Percentiles rank a stretch among this genome's conserved stretches.
Evolutionary conservation across 2,329 filamentous ascomycete species (phyloP).

Genomic region (Trichoderma breve): DNA sequence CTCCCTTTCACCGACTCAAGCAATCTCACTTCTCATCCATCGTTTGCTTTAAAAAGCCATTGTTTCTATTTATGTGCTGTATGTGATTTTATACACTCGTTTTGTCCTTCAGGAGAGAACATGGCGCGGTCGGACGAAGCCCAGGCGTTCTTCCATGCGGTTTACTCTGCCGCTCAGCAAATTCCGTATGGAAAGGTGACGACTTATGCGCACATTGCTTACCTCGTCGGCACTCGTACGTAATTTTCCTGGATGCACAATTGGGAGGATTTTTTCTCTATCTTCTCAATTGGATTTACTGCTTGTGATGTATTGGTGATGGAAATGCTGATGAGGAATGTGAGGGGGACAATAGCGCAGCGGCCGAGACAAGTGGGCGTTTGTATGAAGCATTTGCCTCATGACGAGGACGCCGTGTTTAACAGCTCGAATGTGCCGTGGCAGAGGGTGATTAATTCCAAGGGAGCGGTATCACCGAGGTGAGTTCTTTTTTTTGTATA

Average conservation of each 20-base stretch:
- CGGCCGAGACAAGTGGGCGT: constrained; percentile 82
- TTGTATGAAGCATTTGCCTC: constrained; percentile 81
- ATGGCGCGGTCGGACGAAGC: constrained; percentile 73
- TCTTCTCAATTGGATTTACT: background rate
- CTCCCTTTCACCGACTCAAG: background rate
- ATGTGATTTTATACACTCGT: background rate
- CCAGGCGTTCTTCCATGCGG: constrained; percentile 68
- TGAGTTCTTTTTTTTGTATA: constrained; percentile 33
- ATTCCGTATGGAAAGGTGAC: constrained; percentile 83
- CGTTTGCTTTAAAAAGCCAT: background rate
- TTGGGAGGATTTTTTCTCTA: no score
- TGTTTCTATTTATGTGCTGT: background rate
- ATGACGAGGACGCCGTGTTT: constrained; percentile 52
- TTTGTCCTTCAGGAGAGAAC: background rate
- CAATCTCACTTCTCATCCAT: background rate
- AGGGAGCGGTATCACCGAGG: constrained; percentile 83
- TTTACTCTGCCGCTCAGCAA: constrained; percentile 82
- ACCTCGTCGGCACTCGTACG: constrained; percentile 69
- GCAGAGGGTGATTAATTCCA: constrained; percentile 89
- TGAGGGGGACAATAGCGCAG: constrained; percentile 51
- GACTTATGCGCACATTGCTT: constrained; percentile 79
- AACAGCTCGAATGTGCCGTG: constrained; percentile 82
- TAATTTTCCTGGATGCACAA: constrained; percentile 16
- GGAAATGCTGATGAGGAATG: background rate
- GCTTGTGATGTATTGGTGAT: background rate